phyloP scores from a whole-genome alignment of 768 basidiomycete species.

The Tricholoma sp. region DNA sequence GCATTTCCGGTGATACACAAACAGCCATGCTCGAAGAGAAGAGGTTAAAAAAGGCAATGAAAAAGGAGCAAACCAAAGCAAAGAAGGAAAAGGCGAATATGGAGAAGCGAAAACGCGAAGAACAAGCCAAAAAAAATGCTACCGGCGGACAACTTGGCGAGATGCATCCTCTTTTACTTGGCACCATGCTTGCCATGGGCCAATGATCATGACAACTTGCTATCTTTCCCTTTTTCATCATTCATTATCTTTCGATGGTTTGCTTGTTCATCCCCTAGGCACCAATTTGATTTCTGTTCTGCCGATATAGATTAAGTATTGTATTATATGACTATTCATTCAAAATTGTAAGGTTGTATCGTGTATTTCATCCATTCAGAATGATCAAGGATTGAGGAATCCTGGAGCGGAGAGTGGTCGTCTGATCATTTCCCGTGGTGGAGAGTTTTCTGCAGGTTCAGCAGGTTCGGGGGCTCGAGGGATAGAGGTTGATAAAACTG shows the following conservation, averaged over 20 bases:
- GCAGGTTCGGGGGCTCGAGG: neutral
- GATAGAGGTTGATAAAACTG: neutral
- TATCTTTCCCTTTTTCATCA: neutral
- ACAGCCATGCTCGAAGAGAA: slow-evolving; percentile 28
- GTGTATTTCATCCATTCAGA: neutral
- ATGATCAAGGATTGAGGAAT: neutral
- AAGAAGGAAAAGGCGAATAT: slow-evolving; percentile 11
- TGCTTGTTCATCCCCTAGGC: neutral
- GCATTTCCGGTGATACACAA: neutral
- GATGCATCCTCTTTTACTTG: slow-evolving; percentile 4
- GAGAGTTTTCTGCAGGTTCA: neutral
- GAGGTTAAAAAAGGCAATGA: slow-evolving; percentile 10
- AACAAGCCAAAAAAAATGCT: neutral
- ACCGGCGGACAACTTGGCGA: neutral
- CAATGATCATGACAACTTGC: neutral
- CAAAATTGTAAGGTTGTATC: neutral
- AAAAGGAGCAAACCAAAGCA: slow-evolving; percentile 12
- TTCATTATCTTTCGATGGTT: neutral
- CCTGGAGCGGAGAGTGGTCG: neutral
- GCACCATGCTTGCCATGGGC: slow-evolving; percentile 6
- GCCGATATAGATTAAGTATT: neutral
- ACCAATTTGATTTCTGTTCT: neutral
- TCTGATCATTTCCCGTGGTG: neutral
- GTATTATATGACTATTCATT: neutral
- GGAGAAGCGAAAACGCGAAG: slow-evolving; percentile 9